A percentile compares a stretch with the other conserved stretches of the same genome.
phyloP scores from a whole-genome alignment of 2,329 filamentous ascomycete genomes.

The Aureobasidium sp. region DNA sequence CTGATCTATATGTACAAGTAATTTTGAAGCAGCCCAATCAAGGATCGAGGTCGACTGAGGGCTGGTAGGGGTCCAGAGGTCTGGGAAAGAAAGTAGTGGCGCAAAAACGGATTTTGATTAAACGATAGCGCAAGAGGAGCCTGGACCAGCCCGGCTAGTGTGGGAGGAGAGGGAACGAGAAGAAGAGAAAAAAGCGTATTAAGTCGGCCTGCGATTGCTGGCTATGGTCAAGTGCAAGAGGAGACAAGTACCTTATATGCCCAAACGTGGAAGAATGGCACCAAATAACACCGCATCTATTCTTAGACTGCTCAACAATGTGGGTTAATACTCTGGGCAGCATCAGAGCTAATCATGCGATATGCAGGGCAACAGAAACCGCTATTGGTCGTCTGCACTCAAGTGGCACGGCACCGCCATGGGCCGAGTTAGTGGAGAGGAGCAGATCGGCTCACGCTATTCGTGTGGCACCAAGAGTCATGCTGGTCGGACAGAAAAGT shows the following conservation, averaged over 20 bases:
- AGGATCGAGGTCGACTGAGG: conserved; percentile 19
- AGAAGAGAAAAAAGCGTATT: conserved; percentile 38
- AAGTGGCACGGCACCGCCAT: conserved; percentile 10
- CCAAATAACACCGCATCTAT: conserved; percentile 38
- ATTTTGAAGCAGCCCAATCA: conserved; percentile 19
- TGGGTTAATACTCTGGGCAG: conserved; percentile 15
- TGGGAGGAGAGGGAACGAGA: conserved; percentile 27
- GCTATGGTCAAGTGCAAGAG: conserved; percentile 31
- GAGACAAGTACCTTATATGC: conserved; percentile 41
- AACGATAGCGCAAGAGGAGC: conserved; percentile 39
- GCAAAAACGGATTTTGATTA: conserved; percentile 29
- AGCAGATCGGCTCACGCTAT: conserved; percentile 14
- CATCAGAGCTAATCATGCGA: conserved; percentile 21
- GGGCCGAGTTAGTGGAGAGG: neutral
- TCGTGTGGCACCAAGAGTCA: conserved; percentile 9
- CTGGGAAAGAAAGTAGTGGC: conserved; percentile 22
- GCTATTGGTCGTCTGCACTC: conserved; percentile 19
- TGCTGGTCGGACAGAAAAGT: neutral
- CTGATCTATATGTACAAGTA: conserved; percentile 36
- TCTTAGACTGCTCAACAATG: conserved; percentile 34
- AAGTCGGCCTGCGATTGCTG: conserved; percentile 32
- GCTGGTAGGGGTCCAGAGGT: conserved; percentile 26
- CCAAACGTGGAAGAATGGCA: conserved; percentile 35
- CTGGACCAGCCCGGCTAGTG: conserved; percentile 41
- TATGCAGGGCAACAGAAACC: conserved; percentile 12